A percentile compares a stretch with the other conserved stretches of the same genome.
Conservation (phyloP, 2,329 filamentous ascomycete species). For the Aspergillus brasiliensis region DNA sequence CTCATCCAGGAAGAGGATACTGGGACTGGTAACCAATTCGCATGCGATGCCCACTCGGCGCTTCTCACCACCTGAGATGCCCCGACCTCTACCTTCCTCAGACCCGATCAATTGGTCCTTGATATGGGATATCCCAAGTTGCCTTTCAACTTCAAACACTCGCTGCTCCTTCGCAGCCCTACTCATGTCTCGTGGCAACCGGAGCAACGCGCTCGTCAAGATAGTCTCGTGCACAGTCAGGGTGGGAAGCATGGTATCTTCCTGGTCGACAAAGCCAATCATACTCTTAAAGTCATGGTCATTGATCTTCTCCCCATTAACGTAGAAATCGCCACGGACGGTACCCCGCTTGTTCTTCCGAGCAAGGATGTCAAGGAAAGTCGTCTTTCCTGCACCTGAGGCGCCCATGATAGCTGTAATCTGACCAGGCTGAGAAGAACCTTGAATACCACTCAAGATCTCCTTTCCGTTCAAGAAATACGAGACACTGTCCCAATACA, state of each 20-base stretch:
- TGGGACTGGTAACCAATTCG: slow-evolving; percentile 94
- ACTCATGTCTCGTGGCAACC: slow-evolving; percentile 91
- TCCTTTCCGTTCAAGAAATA: slow-evolving; percentile 86
- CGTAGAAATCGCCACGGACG: slow-evolving; percentile 77
- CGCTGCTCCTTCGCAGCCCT: slow-evolving; percentile 83
- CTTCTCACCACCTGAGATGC: slow-evolving; percentile 97
- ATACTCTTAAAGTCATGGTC: slow-evolving; percentile 87
- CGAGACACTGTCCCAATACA: slow-evolving; percentile 85
- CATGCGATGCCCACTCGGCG: slow-evolving; percentile 95
- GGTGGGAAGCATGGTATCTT: slow-evolving; percentile 94
- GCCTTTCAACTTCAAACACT: slow-evolving; percentile 90
- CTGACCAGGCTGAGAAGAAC: slow-evolving; percentile 91
- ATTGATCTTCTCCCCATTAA: slow-evolving; percentile 88
- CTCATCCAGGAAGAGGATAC: slow-evolving; percentile 95
- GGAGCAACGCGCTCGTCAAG: slow-evolving; percentile 84
- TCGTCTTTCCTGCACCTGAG: slow-evolving; percentile 95
- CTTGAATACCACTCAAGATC: slow-evolving; percentile 78
- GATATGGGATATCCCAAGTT: slow-evolving; percentile 92
- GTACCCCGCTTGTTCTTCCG: slow-evolving; percentile 93
- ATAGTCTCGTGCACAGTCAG: slow-evolving; percentile 98
- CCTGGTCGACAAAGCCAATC: slow-evolving; percentile 96
- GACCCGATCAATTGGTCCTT: slow-evolving; percentile 94
- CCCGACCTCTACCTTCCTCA: slow-evolving; percentile 89
- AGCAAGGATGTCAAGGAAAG: slow-evolving; percentile 92
- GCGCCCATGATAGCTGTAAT: slow-evolving; percentile 97